phyloP scores from a whole-genome alignment of 495 filamentous ascomycete genomes.

The Talaromyces stipitatus region DNA sequence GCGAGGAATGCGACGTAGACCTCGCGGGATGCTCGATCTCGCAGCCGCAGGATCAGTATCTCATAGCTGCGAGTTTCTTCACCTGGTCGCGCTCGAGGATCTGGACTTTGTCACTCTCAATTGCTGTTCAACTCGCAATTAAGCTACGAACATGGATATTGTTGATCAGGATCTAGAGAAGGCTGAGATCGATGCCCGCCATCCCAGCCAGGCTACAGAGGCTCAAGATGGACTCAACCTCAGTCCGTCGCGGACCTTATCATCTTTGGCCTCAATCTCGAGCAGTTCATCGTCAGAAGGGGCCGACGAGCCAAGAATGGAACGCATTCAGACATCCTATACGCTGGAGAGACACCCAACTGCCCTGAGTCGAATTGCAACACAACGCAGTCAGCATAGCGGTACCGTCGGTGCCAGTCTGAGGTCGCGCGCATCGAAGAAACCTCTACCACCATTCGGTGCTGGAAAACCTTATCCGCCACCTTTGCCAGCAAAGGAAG shows the following conservation, averaged over 20 bases:
- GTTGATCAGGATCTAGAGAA: slow-evolving; percentile 30
- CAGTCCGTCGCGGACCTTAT: slow-evolving; percentile 10
- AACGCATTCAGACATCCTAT: slow-evolving; percentile 52
- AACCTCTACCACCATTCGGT: slow-evolving; percentile 54
- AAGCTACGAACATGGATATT: slow-evolving; percentile 22
- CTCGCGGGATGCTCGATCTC: not conserved
- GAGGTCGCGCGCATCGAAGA: slow-evolving; percentile 43
- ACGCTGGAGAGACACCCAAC: slow-evolving; percentile 70
- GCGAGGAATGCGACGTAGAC: not conserved
- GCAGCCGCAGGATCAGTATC: not conserved
- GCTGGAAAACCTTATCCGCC: slow-evolving; percentile 76
- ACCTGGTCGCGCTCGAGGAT: not conserved
- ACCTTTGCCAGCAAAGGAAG: slow-evolving; percentile 60
- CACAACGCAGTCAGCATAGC: slow-evolving; percentile 64
- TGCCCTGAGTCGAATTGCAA: slow-evolving; percentile 68
- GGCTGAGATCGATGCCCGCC: slow-evolving; percentile 19
- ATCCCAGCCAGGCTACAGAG: slow-evolving; percentile 4
- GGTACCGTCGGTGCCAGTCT: slow-evolving; percentile 60
- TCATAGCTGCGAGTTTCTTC: not conserved
- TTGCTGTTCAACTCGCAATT: not conserved
- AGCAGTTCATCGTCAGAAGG: slow-evolving; percentile 9
- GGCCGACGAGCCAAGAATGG: slow-evolving; percentile 28
- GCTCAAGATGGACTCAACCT: not conserved
- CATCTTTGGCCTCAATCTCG: slow-evolving; percentile 7
- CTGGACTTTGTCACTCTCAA: not conserved